Evolutionary conservation across 1,284 basidiomycete genomes (phyloP).

Genomic region (Ganoderma sp.): DNA sequence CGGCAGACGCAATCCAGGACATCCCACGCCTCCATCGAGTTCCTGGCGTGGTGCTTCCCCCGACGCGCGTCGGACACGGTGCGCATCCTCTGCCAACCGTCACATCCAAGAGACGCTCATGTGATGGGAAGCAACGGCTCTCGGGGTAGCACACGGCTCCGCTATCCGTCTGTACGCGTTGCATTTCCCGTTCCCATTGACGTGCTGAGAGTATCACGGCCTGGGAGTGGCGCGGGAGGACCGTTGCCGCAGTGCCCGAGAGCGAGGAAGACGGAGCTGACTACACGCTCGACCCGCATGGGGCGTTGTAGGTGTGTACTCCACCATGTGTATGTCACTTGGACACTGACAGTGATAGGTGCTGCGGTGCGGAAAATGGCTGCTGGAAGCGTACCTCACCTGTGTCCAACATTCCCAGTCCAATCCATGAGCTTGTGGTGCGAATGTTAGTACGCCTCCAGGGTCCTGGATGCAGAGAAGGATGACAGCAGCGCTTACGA

Average conservation of each 20-base stretch:
- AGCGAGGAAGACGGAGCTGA: background rate
- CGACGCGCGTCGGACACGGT: slow-evolving; percentile 19
- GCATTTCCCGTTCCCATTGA: background rate
- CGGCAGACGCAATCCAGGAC: background rate
- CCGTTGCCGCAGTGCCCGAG: background rate
- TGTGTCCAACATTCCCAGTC: background rate
- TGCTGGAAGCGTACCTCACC: background rate
- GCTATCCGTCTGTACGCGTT: background rate
- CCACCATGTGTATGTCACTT: background rate
- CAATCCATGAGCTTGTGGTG: background rate
- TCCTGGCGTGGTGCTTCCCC: slow-evolving; percentile 14
- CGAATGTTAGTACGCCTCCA: too few relatives aligned
- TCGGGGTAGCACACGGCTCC: background rate
- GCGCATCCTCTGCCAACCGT: background rate
- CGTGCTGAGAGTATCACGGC: background rate
- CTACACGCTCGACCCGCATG: background rate
- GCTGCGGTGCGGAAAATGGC: background rate
- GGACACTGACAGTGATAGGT: background rate
- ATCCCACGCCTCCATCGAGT: background rate
- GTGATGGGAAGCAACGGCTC: background rate
- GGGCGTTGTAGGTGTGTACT: background rate
- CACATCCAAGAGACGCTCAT: background rate
- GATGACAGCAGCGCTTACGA: background rate
- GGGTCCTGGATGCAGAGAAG: background rate
- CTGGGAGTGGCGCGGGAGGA: slow-evolving; percentile 8